Evolutionary conservation across 345 rosid species (phyloP).

Genomic region (Pugionium cornutum): DNA sequence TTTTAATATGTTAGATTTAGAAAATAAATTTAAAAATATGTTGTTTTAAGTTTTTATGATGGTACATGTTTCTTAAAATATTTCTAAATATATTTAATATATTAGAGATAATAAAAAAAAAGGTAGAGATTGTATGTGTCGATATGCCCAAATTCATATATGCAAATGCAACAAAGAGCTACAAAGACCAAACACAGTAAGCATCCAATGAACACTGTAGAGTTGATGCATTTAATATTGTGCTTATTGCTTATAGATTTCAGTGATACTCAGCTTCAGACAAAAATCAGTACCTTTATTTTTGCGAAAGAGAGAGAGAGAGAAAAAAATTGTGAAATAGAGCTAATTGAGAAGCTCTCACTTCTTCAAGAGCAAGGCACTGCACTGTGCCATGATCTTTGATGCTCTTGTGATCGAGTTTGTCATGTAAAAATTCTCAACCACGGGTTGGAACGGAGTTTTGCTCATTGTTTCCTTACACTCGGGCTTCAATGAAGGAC

Average conservation of each 20-base stretch:
- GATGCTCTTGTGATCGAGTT: constrained; percentile 95
- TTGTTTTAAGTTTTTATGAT: too few species aligned
- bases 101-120: too few species aligned
- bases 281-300: constrained; percentile 41
- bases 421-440: constrained; percentile 94
- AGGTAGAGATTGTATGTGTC: too few species aligned
- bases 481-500: constrained; percentile 63
- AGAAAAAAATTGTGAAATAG: constrained; percentile 30
- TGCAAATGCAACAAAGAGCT: too few species aligned
- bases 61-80: too few species aligned
- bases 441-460: constrained; percentile 54
- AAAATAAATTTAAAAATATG: too few species aligned
- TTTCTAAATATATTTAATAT: too few species aligned
- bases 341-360: constrained; percentile 49
- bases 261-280: constrained; percentile 20
- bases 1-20: too few species aligned
- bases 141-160: too few species aligned
- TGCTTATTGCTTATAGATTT: constrained; percentile 31
- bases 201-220: constrained; percentile 21
- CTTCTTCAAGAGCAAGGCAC: constrained; percentile 70
- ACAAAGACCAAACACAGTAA: too few species aligned
- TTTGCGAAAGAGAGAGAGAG: neutral
- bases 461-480: constrained; percentile 45
- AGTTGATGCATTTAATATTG: constrained; percentile 26
- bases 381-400: constrained; percentile 98